A percentile compares a stretch with the other conserved stretches of the same genome.
Conservation (phyloP, 192 early-diverging fungal genomes). For the Coemansia sp. region DNA sequence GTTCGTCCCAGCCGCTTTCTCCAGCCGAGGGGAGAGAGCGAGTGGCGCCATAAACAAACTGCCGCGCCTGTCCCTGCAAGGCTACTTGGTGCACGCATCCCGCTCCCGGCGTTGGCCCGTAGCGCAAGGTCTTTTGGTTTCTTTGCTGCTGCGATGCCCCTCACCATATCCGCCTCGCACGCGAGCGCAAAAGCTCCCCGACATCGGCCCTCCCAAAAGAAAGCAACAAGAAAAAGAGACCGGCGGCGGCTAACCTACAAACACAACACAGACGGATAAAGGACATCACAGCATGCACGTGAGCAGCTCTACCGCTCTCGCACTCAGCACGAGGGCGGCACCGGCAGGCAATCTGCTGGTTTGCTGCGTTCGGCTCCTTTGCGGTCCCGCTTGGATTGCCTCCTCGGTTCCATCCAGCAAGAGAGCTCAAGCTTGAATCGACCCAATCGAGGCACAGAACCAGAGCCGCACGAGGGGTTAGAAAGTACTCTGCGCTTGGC, state of each 20-base stretch:
- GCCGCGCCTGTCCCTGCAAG: neutral
- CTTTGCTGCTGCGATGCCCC: neutral
- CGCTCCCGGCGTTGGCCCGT: neutral
- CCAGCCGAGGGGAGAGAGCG: neutral
- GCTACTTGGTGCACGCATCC: neutral
- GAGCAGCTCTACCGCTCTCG: neutral
- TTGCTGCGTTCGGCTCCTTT: neutral
- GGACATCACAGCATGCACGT: neutral
- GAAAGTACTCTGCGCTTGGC: neutral
- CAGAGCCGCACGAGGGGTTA: constrained; percentile 4
- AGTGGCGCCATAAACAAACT: neutral
- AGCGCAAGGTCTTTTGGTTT: neutral
- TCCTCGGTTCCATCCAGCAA: neutral
- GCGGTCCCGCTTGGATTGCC: neutral
- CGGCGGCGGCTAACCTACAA: neutral
- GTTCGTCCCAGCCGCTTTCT: neutral
- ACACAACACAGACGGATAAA: neutral
- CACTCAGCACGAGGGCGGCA: neutral
- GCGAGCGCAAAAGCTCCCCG: too few species aligned
- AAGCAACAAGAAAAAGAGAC: neutral
- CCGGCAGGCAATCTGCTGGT: neutral
- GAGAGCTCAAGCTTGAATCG: too few species aligned
- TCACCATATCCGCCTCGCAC: neutral
- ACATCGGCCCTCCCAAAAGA: neutral
- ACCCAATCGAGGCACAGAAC: neutral